A percentile compares a stretch with the other conserved stretches of the same genome.
These are phyloP conservation scores for Saccharomycopsis sp. DNA, from an alignment of 805 yeast genomes.

Conservation along the genomic window DNA sequence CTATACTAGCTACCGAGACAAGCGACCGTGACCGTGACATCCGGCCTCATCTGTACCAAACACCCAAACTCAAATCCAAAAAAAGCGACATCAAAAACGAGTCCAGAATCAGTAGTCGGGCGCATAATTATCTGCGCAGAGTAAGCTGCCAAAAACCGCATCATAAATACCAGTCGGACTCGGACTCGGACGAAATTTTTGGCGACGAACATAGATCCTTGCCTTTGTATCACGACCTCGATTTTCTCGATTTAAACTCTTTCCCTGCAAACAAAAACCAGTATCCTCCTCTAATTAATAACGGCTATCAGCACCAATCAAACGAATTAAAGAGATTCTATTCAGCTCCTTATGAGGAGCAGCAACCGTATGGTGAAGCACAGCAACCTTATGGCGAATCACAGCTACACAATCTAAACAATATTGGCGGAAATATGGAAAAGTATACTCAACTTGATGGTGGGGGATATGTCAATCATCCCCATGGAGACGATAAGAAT, in stretches of 20 bases:
- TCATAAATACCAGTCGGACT: not conserved
- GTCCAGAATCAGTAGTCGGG: not conserved
- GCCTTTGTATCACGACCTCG: not conserved
- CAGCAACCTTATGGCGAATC: not conserved
- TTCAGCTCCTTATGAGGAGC: constrained; percentile 1
- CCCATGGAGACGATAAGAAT: not conserved
- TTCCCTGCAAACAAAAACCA: not conserved
- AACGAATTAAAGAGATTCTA: not conserved
- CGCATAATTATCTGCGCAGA: not conserved
- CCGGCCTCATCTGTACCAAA: not conserved
- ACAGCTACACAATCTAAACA: not conserved
- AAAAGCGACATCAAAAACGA: not conserved
- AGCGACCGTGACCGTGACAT: not conserved
- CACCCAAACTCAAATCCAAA: not conserved
- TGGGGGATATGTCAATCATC: not conserved
- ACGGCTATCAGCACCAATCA: not conserved
- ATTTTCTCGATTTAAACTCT: not conserved
- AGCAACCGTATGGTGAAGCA: not conserved
- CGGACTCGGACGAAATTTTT: not conserved
- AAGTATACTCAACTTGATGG: not conserved
- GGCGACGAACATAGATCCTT: not conserved
- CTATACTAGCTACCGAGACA: not conserved
- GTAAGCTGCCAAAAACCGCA: not conserved
- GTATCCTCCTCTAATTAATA: not conserved
- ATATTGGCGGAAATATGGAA: not conserved